Conservation (phyloP, 495 filamentous ascomycete species). For the Podospora pseudoanserina region DNA sequence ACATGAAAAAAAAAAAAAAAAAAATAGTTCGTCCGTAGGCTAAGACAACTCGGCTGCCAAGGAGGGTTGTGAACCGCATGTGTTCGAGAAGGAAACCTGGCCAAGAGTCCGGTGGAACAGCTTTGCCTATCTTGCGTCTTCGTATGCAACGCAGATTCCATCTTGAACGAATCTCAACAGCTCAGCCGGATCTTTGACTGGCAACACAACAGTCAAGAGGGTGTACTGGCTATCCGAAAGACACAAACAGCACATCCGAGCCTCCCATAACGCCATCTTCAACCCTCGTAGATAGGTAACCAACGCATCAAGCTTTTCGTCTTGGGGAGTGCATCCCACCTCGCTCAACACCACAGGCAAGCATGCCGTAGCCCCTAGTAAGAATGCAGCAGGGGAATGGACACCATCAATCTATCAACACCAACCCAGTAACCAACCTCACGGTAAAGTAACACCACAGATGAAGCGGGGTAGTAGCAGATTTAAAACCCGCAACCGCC, state of each 20-base stretch:
- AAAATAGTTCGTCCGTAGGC: neutral
- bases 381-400: neutral
- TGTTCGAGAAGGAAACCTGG: neutral
- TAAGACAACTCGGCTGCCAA: neutral
- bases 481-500: neutral
- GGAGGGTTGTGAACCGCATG: neutral
- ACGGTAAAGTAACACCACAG: neutral
- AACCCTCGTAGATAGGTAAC: neutral
- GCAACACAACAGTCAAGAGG: neutral
- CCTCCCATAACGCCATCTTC: neutral
- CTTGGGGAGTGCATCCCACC: neutral
- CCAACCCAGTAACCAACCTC: neutral
- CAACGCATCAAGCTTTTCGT: neutral
- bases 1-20: neutral
- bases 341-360: neutral
- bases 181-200: neutral
- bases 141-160: neutral
- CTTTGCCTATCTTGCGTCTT: neutral
- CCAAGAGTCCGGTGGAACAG: neutral
- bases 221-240: neutral
- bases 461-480: neutral
- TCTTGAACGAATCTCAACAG: neutral
- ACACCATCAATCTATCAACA: neutral
- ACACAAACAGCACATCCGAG: neutral
- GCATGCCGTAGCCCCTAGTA: neutral